Conservation (phyloP, 345 rosid species). For the Raphanus raphanistrum region DNA sequence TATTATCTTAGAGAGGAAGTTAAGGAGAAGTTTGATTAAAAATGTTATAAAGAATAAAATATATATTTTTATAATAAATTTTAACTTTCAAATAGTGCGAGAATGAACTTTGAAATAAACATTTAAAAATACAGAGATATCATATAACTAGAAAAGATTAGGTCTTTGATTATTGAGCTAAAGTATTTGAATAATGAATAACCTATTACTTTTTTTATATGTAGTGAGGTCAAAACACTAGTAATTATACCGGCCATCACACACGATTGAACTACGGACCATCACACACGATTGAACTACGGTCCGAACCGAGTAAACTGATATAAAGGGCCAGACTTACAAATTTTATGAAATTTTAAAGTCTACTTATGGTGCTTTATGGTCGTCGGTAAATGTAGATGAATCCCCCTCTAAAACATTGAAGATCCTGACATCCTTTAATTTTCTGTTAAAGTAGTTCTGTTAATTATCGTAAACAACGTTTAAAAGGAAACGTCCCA, state of each 20-base stretch:
- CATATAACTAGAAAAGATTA: too few species aligned
- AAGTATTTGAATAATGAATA: too few species aligned
- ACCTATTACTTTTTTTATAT: too few species aligned
- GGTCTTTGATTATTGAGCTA: too few species aligned
- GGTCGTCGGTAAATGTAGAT: background rate
- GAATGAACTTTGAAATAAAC: too few species aligned
- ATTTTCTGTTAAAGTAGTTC: background rate
- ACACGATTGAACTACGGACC: background rate
- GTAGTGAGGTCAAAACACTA: background rate
- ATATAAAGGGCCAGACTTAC: background rate
- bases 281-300: background rate
- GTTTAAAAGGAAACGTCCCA: slow-evolving; percentile 5
- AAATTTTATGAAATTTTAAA: background rate
- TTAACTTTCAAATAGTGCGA: too few species aligned
- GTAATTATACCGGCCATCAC: background rate
- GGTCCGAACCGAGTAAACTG: background rate
- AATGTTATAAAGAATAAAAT: too few species aligned
- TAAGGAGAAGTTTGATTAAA: too few species aligned
- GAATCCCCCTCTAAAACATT: background rate
- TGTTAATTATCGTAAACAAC: background rate
- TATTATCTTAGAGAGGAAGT: too few species aligned
- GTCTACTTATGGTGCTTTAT: background rate
- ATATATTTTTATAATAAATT: too few species aligned
- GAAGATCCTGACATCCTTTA: background rate
- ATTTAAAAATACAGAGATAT: too few species aligned